phyloP scores from a whole-genome alignment of 805 yeast genomes.

The Priceomyces castillae region DNA sequence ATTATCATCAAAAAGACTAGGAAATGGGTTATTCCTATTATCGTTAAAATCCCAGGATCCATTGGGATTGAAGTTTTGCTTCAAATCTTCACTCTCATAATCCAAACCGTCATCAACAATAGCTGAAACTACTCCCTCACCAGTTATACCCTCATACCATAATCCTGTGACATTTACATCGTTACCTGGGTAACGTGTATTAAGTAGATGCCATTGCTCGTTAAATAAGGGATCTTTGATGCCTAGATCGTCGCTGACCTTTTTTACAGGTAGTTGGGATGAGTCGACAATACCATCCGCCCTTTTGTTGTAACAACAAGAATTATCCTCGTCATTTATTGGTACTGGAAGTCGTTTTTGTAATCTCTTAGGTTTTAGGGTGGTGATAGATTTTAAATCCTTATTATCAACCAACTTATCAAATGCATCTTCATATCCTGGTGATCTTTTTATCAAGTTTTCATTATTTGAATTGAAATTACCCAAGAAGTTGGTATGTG shows the following conservation, averaged over 20 bases:
- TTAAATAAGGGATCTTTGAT: conserved; percentile 83
- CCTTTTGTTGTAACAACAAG: not conserved
- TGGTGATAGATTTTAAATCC: conserved; percentile 49
- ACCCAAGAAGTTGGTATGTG: conserved; percentile 33
- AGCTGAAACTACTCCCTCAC: conserved; percentile 79
- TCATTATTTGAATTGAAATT: conserved; percentile 30
- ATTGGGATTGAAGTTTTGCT: conserved; percentile 60
- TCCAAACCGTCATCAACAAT: conserved; percentile 95
- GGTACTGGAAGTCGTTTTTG: conserved; percentile 59
- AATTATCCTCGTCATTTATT: conserved; percentile 13
- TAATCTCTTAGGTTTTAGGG: conserved; percentile 53
- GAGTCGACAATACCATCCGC: conserved; percentile 44
- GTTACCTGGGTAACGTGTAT: conserved; percentile 67
- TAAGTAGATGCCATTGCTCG: conserved; percentile 90
- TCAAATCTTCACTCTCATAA: conserved; percentile 70
- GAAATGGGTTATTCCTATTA: conserved; percentile 71
- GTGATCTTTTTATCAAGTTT: conserved; percentile 26
- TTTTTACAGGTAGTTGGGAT: conserved; percentile 43
- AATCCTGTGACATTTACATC: conserved; percentile 85
- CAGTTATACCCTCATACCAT: conserved; percentile 81
- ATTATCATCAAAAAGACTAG: conserved; percentile 74
- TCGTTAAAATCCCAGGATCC: conserved; percentile 96
- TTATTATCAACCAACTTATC: conserved; percentile 22
- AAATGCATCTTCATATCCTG: conserved; percentile 22
- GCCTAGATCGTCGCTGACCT: conserved; percentile 49